Evolutionary conservation across 352 stramenopile genomes (phyloP).

Genomic region (Phytophthora uliginosa): DNA sequence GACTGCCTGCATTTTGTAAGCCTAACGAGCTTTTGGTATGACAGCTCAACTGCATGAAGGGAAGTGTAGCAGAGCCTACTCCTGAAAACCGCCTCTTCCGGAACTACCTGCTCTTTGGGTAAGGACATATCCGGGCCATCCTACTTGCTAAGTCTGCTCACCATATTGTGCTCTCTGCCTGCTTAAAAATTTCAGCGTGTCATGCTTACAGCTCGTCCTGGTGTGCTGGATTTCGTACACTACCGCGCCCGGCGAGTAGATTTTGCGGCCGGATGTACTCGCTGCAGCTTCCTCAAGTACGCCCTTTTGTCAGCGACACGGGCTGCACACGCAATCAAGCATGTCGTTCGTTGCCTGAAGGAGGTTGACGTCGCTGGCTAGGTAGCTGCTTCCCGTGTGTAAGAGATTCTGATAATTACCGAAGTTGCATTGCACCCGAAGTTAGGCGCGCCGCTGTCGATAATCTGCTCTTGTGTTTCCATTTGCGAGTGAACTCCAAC

Average conservation of each 20-base stretch:
- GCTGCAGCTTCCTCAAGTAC: neutral
- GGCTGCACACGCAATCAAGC: neutral
- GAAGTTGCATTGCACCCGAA: conserved; percentile 3
- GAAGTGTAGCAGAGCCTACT: conserved; percentile 78
- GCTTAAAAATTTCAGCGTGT: conserved; percentile 53
- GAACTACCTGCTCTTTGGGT: conserved; percentile 92
- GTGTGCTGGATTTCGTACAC: conserved; percentile 91
- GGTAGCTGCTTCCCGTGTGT: neutral
- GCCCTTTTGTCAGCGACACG: conserved; percentile 3
- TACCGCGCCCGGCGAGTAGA: conserved; percentile 70
- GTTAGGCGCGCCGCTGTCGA: conserved; percentile 1
- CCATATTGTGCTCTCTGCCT: conserved; percentile 2
- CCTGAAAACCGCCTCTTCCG: conserved; percentile 80
- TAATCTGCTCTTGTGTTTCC: conserved; percentile 3
- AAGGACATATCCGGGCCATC: conserved; percentile 10
- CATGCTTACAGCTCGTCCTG: conserved; percentile 83
- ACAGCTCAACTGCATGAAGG: conserved; percentile 92
- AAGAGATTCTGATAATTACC: conserved; percentile 21
- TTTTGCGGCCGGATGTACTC: conserved; percentile 7
- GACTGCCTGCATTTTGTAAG: neutral
- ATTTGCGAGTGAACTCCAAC: neutral
- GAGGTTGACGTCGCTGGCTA: neutral
- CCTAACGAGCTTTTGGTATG: conserved; percentile 17
- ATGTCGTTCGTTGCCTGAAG: neutral
- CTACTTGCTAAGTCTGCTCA: neutral